phyloP scores from a whole-genome alignment of 2,329 filamentous ascomycete genomes.

The Parascedosporium putredinis region DNA sequence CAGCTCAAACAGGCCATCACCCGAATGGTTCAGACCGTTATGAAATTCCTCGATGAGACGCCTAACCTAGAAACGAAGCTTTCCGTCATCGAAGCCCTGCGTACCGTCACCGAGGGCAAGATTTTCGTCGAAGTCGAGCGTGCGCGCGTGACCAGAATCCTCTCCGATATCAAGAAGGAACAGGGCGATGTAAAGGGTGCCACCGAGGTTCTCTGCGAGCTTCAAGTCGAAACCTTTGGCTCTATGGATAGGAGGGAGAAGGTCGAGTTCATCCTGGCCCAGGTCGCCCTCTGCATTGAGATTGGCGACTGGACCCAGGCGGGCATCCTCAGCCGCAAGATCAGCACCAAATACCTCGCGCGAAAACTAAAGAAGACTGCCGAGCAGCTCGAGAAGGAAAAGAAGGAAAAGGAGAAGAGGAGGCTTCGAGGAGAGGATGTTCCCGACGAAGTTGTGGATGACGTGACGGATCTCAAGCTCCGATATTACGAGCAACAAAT shows the following conservation, averaged over 20 bases:
- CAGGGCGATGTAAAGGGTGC: conserved; percentile 88
- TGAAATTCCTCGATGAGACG: conserved; percentile 80
- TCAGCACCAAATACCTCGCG: conserved; percentile 85
- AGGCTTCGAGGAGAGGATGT: conserved; percentile 70
- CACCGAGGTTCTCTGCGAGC: conserved; percentile 86
- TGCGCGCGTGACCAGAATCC: conserved; percentile 84
- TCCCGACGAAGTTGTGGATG: conserved; percentile 67
- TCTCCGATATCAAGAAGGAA: conserved; percentile 95
- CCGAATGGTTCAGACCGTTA: conserved; percentile 96
- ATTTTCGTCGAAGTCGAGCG: conserved; percentile 99
- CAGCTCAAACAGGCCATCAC: conserved; percentile 99
- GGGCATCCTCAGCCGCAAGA: conserved; percentile 87
- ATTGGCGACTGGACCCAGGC: conserved; percentile 95
- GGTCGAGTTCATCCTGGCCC: conserved; percentile 95
- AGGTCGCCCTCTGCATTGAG: conserved; percentile 90
- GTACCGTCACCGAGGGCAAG: conserved; percentile 97
- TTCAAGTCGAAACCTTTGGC: conserved; percentile 97
- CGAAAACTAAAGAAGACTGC: conserved; percentile 84
- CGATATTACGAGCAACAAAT: conserved; percentile 97
- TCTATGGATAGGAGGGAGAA: conserved; percentile 97
- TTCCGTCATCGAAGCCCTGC: conserved; percentile 84
- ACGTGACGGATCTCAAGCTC: conserved; percentile 93
- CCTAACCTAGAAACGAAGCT: conserved; percentile 82
- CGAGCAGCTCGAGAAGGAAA: conserved; percentile 83
- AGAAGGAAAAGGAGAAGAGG: conserved; percentile 80